Conservation (phyloP, 441 rosid species). For the Populus hybrid region DNA sequence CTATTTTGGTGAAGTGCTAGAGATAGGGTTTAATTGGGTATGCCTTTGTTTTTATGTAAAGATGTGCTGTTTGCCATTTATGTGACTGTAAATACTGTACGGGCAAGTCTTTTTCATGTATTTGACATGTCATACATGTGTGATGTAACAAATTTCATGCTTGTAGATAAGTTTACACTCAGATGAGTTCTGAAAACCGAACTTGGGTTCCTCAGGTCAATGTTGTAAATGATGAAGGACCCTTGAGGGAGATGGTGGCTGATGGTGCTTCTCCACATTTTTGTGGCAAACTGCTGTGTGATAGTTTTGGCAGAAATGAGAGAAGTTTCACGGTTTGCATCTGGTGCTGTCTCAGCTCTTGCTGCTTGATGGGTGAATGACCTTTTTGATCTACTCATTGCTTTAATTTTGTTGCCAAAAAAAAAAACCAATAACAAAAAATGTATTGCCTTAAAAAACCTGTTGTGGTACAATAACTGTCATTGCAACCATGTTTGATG, state of each 20-base stretch:
- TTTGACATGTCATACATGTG: not conserved
- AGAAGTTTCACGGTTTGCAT: not conserved
- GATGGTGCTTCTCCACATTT: not conserved
- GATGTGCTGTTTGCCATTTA: not conserved
- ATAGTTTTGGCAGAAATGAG: not conserved
- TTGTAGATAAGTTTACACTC: no score
- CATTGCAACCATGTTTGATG: not conserved
- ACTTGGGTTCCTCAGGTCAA: not conserved
- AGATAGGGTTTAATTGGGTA: not conserved
- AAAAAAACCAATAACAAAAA: no score
- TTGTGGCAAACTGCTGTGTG: not conserved
- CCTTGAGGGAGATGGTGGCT: not conserved
- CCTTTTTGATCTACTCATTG: not conserved
- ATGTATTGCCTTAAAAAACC: not conserved
- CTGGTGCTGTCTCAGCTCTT: not conserved
- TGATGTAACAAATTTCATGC: not conserved
- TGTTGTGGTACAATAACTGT: not conserved
- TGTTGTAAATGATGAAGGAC: not conserved
- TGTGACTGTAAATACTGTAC: not conserved
- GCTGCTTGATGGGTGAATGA: not conserved
- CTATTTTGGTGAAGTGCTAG: not conserved
- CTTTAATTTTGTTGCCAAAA: not conserved
- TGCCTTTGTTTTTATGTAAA: not conserved
- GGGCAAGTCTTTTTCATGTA: not conserved
- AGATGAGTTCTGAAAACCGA: not conserved